A percentile compares a stretch with the other conserved stretches of the same genome.
These are phyloP conservation scores for Paracamarosporium sp. DNA, from an alignment of 2,329 filamentous ascomycete species.

Conservation along the genomic window DNA sequence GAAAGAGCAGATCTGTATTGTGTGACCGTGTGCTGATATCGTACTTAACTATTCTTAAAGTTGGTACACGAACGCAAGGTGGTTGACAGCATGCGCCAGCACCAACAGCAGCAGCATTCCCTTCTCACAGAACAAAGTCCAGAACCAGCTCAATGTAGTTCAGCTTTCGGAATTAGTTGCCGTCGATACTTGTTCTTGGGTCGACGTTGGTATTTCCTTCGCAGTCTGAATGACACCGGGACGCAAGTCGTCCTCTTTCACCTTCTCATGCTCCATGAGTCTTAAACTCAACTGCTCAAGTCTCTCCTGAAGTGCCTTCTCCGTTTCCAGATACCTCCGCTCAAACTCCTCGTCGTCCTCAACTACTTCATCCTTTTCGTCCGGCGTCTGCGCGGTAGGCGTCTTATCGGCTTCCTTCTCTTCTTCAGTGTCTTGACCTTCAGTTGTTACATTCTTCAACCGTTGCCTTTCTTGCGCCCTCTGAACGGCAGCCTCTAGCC, in stretches of 20 bases:
- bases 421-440: constrained; percentile 11
- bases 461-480: constrained; percentile 10
- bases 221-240: not conserved
- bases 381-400: constrained; percentile 29
- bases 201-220: not conserved
- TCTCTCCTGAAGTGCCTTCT: constrained; percentile 34
- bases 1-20: no score
- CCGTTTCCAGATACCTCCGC: constrained; percentile 30
- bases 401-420: constrained; percentile 31
- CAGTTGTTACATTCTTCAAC: constrained; percentile 7
- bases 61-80: no score
- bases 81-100: not conserved
- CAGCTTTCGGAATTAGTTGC: not conserved
- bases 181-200: not conserved
- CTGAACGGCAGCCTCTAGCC: constrained; percentile 25
- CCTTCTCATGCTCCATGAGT: constrained; percentile 22
- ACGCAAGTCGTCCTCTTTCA: not conserved
- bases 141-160: not conserved
- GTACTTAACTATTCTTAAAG: not conserved
- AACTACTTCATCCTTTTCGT: constrained; percentile 13
- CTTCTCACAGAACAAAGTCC: not conserved
- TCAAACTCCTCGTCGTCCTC: constrained; percentile 42
- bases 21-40: no score
- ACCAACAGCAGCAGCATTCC: not conserved
- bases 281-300: constrained; percentile 38